Evolutionary conservation across 2,329 filamentous ascomycete genomes (phyloP).

Genomic region (Sordariomycetes sp.): DNA sequence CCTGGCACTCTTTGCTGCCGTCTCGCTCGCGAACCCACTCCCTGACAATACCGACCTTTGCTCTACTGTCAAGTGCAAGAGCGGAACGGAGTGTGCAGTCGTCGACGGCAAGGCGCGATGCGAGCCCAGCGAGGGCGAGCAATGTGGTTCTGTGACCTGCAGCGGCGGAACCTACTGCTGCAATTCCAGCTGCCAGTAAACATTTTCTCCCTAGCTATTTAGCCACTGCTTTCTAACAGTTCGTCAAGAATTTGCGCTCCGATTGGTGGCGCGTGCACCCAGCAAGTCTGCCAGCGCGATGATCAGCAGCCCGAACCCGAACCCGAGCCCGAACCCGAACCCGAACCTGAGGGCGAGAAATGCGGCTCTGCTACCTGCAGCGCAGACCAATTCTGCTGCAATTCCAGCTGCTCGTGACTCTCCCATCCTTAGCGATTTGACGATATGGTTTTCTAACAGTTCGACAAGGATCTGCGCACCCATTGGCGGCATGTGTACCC

Average conservation of each 20-base stretch:
- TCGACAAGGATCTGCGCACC: slow-evolving; percentile 1
- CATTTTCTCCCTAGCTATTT: background rate
- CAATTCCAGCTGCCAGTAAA: slow-evolving; percentile 7
- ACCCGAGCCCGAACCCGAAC: background rate
- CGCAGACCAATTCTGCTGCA: background rate
- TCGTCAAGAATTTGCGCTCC: background rate
- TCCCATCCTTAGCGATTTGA: too few relatives aligned
- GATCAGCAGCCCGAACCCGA: background rate
- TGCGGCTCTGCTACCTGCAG: slow-evolving; percentile 1
- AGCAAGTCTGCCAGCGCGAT: slow-evolving; percentile 1
- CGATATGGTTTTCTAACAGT: background rate
- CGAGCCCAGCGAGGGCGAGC: background rate
- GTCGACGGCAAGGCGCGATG: slow-evolving; percentile 1
- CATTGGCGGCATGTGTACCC: background rate
- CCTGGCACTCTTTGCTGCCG: background rate
- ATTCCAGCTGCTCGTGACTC: too few relatives aligned
- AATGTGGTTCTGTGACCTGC: background rate
- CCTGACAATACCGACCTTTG: background rate
- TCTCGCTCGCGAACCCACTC: background rate
- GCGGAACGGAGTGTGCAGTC: background rate
- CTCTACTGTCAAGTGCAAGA: background rate
- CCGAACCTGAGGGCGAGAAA: background rate
- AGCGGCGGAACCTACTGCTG: slow-evolving; percentile 7
- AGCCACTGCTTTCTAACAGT: background rate
- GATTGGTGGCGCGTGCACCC: background rate